Conservation (phyloP, 2,329 filamentous ascomycete species). For the Aspergillus hortae region DNA sequence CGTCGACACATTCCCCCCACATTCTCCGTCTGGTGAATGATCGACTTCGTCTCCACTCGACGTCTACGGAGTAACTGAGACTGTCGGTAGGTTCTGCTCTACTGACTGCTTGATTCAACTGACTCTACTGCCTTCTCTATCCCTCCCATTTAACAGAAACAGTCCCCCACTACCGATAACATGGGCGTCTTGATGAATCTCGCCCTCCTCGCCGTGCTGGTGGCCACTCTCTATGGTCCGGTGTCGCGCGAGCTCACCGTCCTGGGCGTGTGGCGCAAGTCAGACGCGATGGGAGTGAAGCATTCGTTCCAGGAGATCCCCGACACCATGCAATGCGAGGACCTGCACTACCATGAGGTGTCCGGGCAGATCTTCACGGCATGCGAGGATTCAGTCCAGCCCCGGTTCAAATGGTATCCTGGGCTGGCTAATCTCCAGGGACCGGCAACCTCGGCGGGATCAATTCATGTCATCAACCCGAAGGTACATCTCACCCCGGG, state of each 20-base stretch:
- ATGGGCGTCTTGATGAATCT: conserved; percentile 22
- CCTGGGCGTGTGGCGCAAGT: conserved; percentile 21
- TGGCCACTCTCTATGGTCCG: conserved; percentile 17
- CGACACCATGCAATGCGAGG: conserved; percentile 57
- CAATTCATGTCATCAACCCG: conserved; percentile 52
- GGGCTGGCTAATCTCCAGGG: conserved; percentile 42
- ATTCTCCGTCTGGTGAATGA: neutral
- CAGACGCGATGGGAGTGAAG: conserved; percentile 28
- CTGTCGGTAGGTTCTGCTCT: neutral
- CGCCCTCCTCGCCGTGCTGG: conserved; percentile 17
- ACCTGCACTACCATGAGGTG: conserved; percentile 53
- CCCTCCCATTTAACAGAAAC: neutral
- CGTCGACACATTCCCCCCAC: neutral
- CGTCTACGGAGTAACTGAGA: neutral
- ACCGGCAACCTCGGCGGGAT: conserved; percentile 26
- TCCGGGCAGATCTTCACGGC: conserved; percentile 54
- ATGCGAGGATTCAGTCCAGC: conserved; percentile 47
- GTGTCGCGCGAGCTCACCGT: conserved; percentile 19
- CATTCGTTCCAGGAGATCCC: conserved; percentile 40
- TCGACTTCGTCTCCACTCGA: neutral
- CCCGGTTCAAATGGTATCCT: conserved; percentile 54
- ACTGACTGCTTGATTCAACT: neutral
- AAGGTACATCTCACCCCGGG: conserved; percentile 32
- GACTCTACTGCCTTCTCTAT: neutral
- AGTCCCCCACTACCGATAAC: neutral